Conservation (phyloP, 129 eudicot genomes). For the Artemisia argyi region DNA sequence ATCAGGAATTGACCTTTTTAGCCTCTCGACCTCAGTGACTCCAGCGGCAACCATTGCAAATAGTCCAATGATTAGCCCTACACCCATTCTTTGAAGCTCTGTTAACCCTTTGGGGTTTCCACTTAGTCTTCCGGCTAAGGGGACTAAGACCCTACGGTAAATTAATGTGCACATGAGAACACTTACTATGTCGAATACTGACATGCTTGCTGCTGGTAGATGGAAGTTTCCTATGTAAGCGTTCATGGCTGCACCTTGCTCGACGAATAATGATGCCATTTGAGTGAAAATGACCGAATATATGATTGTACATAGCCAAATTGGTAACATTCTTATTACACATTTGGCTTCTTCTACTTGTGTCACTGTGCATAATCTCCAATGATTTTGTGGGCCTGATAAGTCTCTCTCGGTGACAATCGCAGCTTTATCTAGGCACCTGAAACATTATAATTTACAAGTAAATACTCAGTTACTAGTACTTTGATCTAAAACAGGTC, state of each 20-base stretch:
- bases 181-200: constrained; percentile 66
- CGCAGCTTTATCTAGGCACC: constrained; percentile 80
- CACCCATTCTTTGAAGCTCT: constrained; percentile 88
- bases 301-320: constrained; percentile 84
- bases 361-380: constrained; percentile 76
- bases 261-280: constrained; percentile 84
- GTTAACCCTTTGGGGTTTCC: constrained; percentile 64
- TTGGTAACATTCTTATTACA: constrained; percentile 70
- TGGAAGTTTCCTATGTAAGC: constrained; percentile 38
- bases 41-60: constrained; percentile 82
- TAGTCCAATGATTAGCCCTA: constrained; percentile 67
- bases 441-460: background rate
- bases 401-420: constrained; percentile 37
- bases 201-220: constrained; percentile 88
- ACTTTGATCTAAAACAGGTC: background rate
- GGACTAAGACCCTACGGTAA: constrained; percentile 59
- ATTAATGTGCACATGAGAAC: constrained; percentile 64
- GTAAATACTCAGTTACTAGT: too few relatives aligned
- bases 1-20: constrained; percentile 31
- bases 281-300: constrained; percentile 86
- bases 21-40: constrained; percentile 56
- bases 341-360: constrained; percentile 96
- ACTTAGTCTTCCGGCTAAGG: constrained; percentile 50
- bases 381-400: constrained; percentile 37
- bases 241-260: constrained; percentile 75